A percentile compares a stretch with the other conserved stretches of the same genome.
Evolutionary conservation across 2,329 filamentous ascomycete genomes (phyloP).

Genomic region (Bipolaris victoriae): DNA sequence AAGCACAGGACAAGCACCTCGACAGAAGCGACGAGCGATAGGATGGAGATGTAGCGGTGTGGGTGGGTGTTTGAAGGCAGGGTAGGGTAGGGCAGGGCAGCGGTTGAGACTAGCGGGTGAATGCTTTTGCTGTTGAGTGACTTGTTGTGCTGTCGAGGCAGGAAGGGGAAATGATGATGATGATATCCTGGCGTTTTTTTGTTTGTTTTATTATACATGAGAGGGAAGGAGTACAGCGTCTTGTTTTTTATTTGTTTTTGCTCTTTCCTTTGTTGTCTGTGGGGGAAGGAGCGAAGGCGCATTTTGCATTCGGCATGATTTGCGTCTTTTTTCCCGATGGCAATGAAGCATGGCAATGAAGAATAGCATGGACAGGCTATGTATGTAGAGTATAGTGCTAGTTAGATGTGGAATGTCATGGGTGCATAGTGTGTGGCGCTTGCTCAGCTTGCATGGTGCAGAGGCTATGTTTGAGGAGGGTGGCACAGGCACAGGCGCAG

Average conservation of each 20-base stretch:
- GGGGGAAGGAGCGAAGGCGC: too few relatives aligned
- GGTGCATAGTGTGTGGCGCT: too few relatives aligned
- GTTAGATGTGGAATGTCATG: too few relatives aligned
- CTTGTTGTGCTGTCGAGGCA: not conserved
- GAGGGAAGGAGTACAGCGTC: not conserved
- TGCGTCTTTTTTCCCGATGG: too few relatives aligned
- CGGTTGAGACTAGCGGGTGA: not conserved
- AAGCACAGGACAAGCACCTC: conserved; percentile 18
- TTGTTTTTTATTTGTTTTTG: not conserved
- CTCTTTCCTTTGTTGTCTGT: too few relatives aligned
- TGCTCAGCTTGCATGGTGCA: too few relatives aligned
- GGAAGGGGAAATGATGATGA: conserved; percentile 14
- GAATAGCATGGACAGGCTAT: too few relatives aligned
- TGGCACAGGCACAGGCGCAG: not conserved
- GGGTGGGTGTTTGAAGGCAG: not conserved
- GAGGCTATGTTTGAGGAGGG: too few relatives aligned
- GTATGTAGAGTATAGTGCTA: too few relatives aligned
- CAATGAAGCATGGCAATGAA: too few relatives aligned
- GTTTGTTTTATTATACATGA: not conserved
- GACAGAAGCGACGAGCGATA: conserved; percentile 20
- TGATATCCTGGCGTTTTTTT: conserved; percentile 18
- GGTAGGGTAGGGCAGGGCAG: not conserved
- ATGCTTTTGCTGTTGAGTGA: not conserved
- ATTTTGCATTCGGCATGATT: too few relatives aligned
- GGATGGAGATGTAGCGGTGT: conserved; percentile 35